Conservation (phyloP, 371 early-diverging fungal genomes). For the Catenaria anguillulae region DNA sequence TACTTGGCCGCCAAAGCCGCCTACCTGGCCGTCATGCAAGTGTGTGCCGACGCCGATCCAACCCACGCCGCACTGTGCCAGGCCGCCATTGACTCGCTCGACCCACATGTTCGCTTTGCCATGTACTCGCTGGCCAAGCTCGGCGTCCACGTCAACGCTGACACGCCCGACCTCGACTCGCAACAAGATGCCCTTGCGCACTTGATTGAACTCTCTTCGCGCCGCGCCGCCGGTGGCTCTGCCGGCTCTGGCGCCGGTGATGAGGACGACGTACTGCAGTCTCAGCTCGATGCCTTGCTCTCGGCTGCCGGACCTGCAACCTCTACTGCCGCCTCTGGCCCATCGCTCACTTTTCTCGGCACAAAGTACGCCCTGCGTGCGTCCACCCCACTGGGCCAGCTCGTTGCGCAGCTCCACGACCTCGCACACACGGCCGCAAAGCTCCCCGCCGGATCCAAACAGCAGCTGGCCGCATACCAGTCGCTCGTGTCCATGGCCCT, state of each 20-base stretch:
- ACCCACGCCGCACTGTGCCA: conserved; percentile 42
- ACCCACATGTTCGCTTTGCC: conserved; percentile 66
- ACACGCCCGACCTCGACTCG: neutral
- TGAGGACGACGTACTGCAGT: conserved; percentile 1
- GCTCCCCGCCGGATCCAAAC: conserved; percentile 8
- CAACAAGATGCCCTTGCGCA: no score
- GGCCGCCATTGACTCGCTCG: conserved; percentile 54
- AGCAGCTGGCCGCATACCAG: neutral
- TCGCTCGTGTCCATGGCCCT: conserved; percentile 21
- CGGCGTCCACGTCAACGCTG: neutral
- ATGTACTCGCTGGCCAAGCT: conserved; percentile 43
- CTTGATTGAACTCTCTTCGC: no score
- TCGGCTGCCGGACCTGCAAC: conserved; percentile 27
- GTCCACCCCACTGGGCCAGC: conserved; percentile 7
- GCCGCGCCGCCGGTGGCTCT: no score
- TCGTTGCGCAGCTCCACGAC: conserved; percentile 3
- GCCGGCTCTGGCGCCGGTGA: no score
- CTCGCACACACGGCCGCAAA: conserved; percentile 13
- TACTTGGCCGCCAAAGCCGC: conserved; percentile 47
- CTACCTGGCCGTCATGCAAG: conserved; percentile 44
- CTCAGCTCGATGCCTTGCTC: neutral
- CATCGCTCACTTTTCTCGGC: conserved; percentile 47
- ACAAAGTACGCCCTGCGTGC: no score
- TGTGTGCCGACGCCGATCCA: conserved; percentile 31
- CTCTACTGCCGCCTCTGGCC: conserved; percentile 40